A percentile compares a stretch with the other conserved stretches of the same genome.
Conservation (phyloP, 176 grass and related monocot species). For the Ananas comosus region DNA sequence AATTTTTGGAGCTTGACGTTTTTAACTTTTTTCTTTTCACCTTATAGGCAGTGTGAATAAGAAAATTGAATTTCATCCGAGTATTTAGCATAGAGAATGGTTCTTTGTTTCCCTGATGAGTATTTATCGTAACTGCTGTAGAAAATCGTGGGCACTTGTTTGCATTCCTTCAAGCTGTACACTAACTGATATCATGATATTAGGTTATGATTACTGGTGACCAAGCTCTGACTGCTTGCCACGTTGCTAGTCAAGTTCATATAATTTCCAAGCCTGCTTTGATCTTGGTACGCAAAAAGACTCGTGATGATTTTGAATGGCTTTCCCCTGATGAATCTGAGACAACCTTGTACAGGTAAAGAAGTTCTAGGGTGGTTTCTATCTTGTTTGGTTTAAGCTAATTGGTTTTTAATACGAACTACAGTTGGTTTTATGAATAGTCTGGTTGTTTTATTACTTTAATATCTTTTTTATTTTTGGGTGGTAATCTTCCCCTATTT, state of each 20-base stretch:
- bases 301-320: conserved; percentile 59
- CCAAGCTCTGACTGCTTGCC: conserved; percentile 92
- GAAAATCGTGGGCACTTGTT: not conserved
- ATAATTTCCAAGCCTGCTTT: conserved; percentile 71
- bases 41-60: not conserved
- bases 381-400: not conserved
- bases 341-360: conserved; percentile 68
- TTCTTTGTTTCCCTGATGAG: too few relatives aligned
- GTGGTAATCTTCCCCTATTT: not conserved
- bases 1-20: not conserved
- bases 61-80: not conserved
- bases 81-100: too few relatives aligned
- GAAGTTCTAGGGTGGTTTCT: not conserved
- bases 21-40: not conserved
- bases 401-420: not conserved
- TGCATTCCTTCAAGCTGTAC: not conserved
- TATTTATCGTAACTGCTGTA: too few relatives aligned
- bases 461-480: not conserved
- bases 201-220: conserved; percentile 99
- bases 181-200: conserved; percentile 19
- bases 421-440: not conserved
- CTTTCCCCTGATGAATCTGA: conserved; percentile 93
- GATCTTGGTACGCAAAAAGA: conserved; percentile 54
- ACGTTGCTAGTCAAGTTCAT: conserved; percentile 93
- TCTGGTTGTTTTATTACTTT: not conserved